phyloP scores from a whole-genome alignment of 106 monocot species.

The Phalaenopsis equestris region DNA sequence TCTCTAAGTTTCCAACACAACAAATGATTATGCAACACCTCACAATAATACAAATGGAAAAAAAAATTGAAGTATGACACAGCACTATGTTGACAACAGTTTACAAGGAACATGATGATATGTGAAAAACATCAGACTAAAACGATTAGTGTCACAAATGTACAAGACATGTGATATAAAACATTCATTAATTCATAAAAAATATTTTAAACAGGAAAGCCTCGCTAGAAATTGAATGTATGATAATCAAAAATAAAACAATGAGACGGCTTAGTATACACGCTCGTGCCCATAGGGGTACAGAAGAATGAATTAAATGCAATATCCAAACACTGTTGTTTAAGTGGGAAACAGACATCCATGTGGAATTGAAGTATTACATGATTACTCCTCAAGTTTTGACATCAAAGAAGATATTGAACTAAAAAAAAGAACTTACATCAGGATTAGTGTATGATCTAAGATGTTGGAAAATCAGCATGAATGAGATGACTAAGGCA shows the following conservation, averaged over 20 bases:
- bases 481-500: conserved; percentile 38
- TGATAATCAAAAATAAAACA: neutral
- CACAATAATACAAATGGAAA: neutral
- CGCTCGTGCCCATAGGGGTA: neutral
- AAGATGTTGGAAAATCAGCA: conserved; percentile 62
- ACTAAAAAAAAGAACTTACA: conserved; percentile 28
- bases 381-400: neutral
- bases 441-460: conserved; percentile 60
- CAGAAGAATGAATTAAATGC: neutral
- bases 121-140: neutral
- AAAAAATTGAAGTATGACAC: neutral
- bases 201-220: neutral
- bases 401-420: neutral
- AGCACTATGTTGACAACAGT: neutral
- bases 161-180: neutral
- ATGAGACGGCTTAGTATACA: neutral
- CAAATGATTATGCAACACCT: neutral
- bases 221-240: neutral
- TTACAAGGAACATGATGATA: neutral
- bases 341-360: neutral
- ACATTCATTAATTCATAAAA: neutral
- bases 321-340: neutral
- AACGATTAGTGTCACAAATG: neutral
- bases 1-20: neutral
- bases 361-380: neutral